Base-by-base conservation (phyloP, 352 stramenopile species). In the Phytophthora nicotianae region DNA sequence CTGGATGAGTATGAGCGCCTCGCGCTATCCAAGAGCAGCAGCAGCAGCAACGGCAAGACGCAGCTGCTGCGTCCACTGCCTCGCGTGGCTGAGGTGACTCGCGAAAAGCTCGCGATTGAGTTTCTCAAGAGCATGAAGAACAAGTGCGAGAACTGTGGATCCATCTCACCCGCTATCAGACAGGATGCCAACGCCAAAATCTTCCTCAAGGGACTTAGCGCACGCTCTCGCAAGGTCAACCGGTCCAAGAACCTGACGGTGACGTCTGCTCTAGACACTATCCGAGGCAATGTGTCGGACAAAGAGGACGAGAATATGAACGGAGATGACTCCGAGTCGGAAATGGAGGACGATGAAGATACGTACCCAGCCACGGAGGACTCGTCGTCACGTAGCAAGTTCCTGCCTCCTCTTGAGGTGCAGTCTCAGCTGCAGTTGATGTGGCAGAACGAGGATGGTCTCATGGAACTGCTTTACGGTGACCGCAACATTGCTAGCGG, bases 101-200 rank as follows among this genome's bases (percentile, higher is more conserved):
- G 88, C 47, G 82, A 91, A 63, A 90, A 86, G 48, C 77, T 98
- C 32, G 74, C 81, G 32, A 64, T 75, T 32, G 90, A 98, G 50
- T 98, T 99, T 64, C 79, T 99, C 21, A 90, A 95, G 50, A 74
- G 74, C 16, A 95, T 97, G 63, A 96, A 91, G 47, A 83, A 91
- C 59, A 97, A 96, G 61, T 99, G 98, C 83, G 88, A 97, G 43
- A 98, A 99, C 81, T 99, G 98, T 66, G 89, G 89, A 33, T 97
- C 97, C 21, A 97, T 97, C 58, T 98, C 84, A 29, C 95, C 97
- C 4, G 92, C 86, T 40, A 70, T 99, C n/a, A 86, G 98, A 45
- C 98, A 99, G 72, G 98, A 99, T 79, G 90, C 93, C 14, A 93
- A 82, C 54, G 96, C 97, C 61, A 99, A 99, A 72, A 95, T 99